Base-by-base conservation (phyloP, 1,284 basidiomycete genomes). In the Ceratobasidium papillatum region DNA sequence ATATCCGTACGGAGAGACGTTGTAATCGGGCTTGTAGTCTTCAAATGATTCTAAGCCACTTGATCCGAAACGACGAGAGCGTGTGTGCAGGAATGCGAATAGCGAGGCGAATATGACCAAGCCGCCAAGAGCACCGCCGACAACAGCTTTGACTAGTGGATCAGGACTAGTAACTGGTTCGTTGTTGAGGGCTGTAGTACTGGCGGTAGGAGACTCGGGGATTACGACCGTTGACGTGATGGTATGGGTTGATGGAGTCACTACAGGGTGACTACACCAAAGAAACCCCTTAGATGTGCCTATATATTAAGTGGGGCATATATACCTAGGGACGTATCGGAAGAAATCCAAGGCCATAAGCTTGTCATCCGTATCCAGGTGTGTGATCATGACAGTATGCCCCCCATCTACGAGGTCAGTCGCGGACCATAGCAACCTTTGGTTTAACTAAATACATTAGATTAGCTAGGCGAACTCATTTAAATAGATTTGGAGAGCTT, bases 311-410 rank as follows among this genome's bases (percentile, higher is more conserved):
- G 56, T 19, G 56, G 2, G 14, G 19, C 30, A n/a, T 32, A 38
- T 30, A 12, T n/a, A 69, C 66, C 52, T 59, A 58, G 54, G 52
- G 14, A 45, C 2, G 30, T 72, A 61, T 43, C n/a, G 32, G 30
- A 61, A 51, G 47, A 72, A 61, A 45, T 61, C 68, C 8, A 72
- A 14, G 12, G 41, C n/a, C 34, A 41, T 56, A 17, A 59, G 14
- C n/a, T 38, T 59, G 25, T 32, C 56, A 3, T 43, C 54, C 36
- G 27, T 34, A 22, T 61, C 68, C n/a, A 4, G 43, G 14, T 72
- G 56, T 32, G 43, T 61, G 32, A 72, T 72, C n/a, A 43, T 43
- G 17, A 61, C 43, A 2, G 43, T 36, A 51, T 72, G 56, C n/a
- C 34, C 62, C 22, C 19, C 19, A 12, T 64, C 62, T 2, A 17